Evolutionary conservation across 2,329 filamentous ascomycete species (phyloP).

Genomic region (Fusarium temperatum): DNA sequence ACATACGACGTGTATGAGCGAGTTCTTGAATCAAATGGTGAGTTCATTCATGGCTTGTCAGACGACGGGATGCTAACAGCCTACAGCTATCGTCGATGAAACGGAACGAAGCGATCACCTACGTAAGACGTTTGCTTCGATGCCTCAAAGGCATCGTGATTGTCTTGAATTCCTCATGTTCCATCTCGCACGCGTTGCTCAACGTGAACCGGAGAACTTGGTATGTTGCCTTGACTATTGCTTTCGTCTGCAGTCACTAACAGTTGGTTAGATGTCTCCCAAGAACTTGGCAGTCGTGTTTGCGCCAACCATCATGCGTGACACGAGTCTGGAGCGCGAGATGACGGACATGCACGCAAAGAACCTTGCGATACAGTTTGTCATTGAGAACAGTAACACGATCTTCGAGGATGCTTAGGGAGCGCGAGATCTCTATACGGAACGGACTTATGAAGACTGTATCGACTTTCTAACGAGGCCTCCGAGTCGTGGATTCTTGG

Average conservation of each 20-base stretch:
- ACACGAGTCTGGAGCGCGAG: slow-evolving; percentile 87
- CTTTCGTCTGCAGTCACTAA: slow-evolving; percentile 21
- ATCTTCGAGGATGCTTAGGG: slow-evolving; percentile 70
- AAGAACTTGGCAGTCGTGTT: slow-evolving; percentile 97
- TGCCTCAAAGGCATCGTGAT: slow-evolving; percentile 86
- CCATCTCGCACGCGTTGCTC: slow-evolving; percentile 87
- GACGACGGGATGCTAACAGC: slow-evolving; percentile 33
- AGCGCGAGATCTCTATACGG: slow-evolving; percentile 12
- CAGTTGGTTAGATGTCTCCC: slow-evolving; percentile 78
- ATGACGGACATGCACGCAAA: slow-evolving; percentile 97
- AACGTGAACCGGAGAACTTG: slow-evolving; percentile 84
- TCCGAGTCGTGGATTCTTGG: slow-evolving; percentile 15
- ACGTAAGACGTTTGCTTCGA: slow-evolving; percentile 75
- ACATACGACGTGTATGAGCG: slow-evolving; percentile 93
- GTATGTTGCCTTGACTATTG: slow-evolving; percentile 56
- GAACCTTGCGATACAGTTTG: slow-evolving; percentile 89
- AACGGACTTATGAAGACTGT: slow-evolving; percentile 4
- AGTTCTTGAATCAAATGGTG: slow-evolving; percentile 82
- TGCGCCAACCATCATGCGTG: slow-evolving; percentile 96
- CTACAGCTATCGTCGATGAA: slow-evolving; percentile 69
- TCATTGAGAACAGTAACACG: slow-evolving; percentile 87
- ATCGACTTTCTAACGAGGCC: slow-evolving; percentile 15
- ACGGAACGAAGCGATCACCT: slow-evolving; percentile 76
- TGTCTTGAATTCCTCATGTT: slow-evolving; percentile 94
- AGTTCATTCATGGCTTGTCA: slow-evolving; percentile 45